These are phyloP conservation scores for Testicularia cyperi DNA, from an alignment of 1,284 basidiomycete species.

Conservation along the genomic window DNA sequence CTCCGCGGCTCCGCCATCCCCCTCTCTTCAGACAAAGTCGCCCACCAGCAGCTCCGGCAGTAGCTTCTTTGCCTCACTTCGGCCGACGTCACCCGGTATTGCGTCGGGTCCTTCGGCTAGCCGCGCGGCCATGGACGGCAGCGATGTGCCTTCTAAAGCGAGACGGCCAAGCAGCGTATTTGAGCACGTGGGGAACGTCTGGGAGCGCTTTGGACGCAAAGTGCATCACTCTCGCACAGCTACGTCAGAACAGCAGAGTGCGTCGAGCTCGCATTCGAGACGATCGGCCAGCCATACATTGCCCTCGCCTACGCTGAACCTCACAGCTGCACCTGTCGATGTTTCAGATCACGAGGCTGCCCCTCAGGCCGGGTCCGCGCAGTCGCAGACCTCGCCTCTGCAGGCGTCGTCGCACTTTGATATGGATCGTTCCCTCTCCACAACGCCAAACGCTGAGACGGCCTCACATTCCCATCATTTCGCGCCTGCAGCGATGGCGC, in stretches of 20 bases:
- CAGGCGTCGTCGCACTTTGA: too few species aligned
- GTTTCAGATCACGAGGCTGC: conserved; percentile 7
- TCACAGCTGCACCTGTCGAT: conserved; percentile 9
- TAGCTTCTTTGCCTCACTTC: conserved; percentile 39
- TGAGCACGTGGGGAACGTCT: conserved; percentile 49
- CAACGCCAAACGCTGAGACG: too few species aligned
- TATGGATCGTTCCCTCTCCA: too few species aligned
- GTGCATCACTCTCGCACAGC: conserved; percentile 31
- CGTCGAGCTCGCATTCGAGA: conserved; percentile 12
- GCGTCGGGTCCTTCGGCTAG: conserved; percentile 3
- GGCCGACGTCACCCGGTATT: conserved; percentile 33
- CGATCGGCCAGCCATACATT: conserved; percentile 15
- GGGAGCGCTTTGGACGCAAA: conserved; percentile 46
- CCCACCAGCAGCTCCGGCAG: conserved; percentile 7
- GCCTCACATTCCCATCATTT: too few species aligned
- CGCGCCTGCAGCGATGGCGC: too few species aligned
- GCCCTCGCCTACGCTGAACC: conserved; percentile 15
- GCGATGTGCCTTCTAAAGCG: conserved; percentile 11
- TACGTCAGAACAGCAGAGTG: conserved; percentile 15
- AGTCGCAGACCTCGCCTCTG: conserved; percentile 23
- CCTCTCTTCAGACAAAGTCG: conserved; percentile 16
- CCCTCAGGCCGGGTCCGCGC: conserved; percentile 14
- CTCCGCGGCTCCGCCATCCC: conserved; percentile 22
- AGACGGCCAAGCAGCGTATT: conserved; percentile 49
- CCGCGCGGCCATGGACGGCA: too few species aligned